phyloP scores from a whole-genome alignment of 768 basidiomycete genomes.

The Rhodotorula sphaerocarpa region DNA sequence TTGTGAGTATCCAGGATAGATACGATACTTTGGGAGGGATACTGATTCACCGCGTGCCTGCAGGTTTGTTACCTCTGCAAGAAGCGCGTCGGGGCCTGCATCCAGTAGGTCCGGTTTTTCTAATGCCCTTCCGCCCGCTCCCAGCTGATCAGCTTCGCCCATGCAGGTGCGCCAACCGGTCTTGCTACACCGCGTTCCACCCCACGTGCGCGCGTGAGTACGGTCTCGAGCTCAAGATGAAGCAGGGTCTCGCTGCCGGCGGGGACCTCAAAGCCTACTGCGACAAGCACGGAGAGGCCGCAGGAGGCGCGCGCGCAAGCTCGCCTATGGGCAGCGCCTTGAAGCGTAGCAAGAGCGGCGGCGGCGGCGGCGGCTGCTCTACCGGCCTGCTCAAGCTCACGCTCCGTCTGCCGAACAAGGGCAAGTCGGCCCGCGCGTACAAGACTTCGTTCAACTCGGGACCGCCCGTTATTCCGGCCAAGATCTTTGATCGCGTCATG shows the following conservation, averaged over 20 bases:
- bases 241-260: constrained; percentile 39
- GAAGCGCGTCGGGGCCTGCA: constrained; percentile 68
- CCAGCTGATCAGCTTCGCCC: too few relatives aligned
- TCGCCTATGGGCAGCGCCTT: background rate
- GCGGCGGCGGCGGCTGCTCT: constrained; percentile 34
- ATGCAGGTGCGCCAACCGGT: constrained; percentile 63
- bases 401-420: constrained; percentile 1
- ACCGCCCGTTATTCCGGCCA: constrained; percentile 78
- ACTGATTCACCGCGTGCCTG: background rate
- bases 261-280: constrained; percentile 65
- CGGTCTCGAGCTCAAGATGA: constrained; percentile 56
- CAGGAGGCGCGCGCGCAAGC: background rate
- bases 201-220: constrained; percentile 84
- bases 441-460: constrained; percentile 45
- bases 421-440: constrained; percentile 53
- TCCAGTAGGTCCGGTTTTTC: constrained; percentile 55
- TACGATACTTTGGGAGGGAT: too few relatives aligned
- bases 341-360: background rate
- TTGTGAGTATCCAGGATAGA: constrained; percentile 53
- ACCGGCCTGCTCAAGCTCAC: constrained; percentile 7
- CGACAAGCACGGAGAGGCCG: constrained; percentile 69
- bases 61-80: constrained; percentile 61
- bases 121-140: background rate
- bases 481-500: constrained; percentile 70
- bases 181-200: constrained; percentile 89